Evolutionary conservation across 1,284 basidiomycete genomes (phyloP).

Genomic region (Meira nashicola): DNA sequence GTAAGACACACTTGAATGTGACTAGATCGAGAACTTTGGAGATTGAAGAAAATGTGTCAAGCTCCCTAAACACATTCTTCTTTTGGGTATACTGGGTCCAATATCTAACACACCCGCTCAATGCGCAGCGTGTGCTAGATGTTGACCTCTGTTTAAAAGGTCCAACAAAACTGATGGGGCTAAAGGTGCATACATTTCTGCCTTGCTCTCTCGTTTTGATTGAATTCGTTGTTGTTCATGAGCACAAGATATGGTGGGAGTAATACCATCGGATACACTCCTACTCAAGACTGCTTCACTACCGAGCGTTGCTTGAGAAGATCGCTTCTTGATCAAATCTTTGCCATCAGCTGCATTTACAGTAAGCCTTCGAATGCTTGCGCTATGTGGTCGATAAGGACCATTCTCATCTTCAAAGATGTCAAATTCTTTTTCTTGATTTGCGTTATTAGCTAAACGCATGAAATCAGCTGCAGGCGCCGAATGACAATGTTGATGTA

Average conservation of each 20-base stretch:
- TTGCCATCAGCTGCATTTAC: neutral
- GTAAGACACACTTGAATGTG: no score
- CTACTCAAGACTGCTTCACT: neutral
- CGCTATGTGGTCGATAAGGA: constrained; percentile 9
- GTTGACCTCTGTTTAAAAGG: constrained; percentile 14
- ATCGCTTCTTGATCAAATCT: no score
- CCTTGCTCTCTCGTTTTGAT: neutral
- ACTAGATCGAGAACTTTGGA: no score
- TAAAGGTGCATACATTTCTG: constrained; percentile 9
- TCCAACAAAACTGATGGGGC: constrained; percentile 16
- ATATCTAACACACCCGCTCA: neutral
- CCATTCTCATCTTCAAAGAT: constrained; percentile 13
- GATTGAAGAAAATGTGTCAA: no score
- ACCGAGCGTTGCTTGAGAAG: no score
- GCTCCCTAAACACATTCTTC: no score
- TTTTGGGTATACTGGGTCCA: no score
- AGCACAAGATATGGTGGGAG: neutral
- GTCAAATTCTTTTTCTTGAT: constrained; percentile 5
- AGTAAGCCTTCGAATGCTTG: neutral
- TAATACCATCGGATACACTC: neutral
- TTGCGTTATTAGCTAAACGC: no score
- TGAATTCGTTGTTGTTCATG: neutral
- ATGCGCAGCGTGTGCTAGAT: constrained; percentile 2
- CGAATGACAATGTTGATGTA: constrained; percentile 30
- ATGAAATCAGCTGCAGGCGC: constrained; percentile 20